A percentile compares a stretch with the other conserved stretches of the same genome.
phyloP scores from a whole-genome alignment of 2,329 filamentous ascomycete species.

The Penicillium olsonii region DNA sequence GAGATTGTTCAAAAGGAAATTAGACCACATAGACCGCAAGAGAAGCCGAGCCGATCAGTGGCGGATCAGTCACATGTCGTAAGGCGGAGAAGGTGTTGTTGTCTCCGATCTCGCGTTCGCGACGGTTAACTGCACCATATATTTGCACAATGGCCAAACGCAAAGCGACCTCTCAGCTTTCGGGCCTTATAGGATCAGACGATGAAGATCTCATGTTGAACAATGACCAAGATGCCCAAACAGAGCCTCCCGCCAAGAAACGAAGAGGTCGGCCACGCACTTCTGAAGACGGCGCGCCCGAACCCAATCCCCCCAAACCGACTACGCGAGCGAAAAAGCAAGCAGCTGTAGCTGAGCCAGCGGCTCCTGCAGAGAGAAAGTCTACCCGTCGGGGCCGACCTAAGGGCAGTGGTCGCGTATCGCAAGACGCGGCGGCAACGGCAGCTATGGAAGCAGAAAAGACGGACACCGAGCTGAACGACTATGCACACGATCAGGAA shows the following conservation, averaged over 20 bases:
- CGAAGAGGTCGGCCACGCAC: conserved; percentile 39
- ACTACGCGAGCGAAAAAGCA: conserved; percentile 31
- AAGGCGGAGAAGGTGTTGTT: conserved; percentile 26
- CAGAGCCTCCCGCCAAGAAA: conserved; percentile 42
- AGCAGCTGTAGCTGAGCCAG: conserved; percentile 8
- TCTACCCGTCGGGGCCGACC: conserved; percentile 31
- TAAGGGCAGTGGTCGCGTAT: conserved; percentile 31
- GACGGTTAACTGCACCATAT: neutral
- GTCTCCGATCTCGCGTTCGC: conserved; percentile 10
- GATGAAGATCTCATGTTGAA: conserved; percentile 42
- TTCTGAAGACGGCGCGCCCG: conserved; percentile 50
- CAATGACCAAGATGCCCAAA: conserved; percentile 27
- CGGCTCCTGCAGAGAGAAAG: conserved; percentile 20
- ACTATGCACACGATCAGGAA: conserved; percentile 28
- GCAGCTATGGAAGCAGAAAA: conserved; percentile 49
- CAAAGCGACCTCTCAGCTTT: conserved; percentile 46
- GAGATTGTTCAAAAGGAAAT: neutral
- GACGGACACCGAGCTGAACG: conserved; percentile 38
- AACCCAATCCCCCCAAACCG: conserved; percentile 26
- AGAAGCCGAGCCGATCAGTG: conserved; percentile 11
- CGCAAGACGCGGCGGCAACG: conserved; percentile 27
- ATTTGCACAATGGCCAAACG: conserved; percentile 39
- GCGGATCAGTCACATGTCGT: conserved; percentile 21
- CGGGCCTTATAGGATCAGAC: conserved; percentile 51
- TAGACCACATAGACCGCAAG: neutral